phyloP scores from a whole-genome alignment of 2,329 filamentous ascomycete genomes.

The Colletotrichum agaves region DNA sequence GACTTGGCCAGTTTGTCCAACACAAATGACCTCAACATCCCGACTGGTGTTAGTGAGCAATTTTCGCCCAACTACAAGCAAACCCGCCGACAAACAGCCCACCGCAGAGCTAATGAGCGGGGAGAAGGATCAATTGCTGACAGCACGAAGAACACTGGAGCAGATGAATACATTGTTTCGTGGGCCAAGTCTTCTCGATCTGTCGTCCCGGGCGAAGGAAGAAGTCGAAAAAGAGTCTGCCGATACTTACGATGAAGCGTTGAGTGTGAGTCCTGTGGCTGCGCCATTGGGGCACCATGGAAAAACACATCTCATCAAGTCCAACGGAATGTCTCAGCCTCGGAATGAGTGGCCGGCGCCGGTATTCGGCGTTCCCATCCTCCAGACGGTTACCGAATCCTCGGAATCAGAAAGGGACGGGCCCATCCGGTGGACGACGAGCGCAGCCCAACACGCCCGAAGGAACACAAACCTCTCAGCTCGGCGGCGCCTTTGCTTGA shows the following conservation, averaged over 20 bases:
- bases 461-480: constrained; percentile 4
- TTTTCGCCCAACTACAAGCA: background rate
- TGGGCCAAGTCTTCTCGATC: background rate
- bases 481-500: background rate
- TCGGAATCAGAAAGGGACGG: constrained; percentile 18
- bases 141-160: constrained; percentile 12
- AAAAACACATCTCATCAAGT: background rate
- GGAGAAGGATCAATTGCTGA: constrained; percentile 28
- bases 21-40: constrained; percentile 11
- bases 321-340: background rate
- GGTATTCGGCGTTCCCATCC: background rate
- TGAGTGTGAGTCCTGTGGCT: background rate
- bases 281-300: constrained; percentile 2
- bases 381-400: constrained; percentile 10
- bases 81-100: background rate
- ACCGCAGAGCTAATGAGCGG: background rate
- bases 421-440: constrained; percentile 3
- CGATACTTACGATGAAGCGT: background rate
- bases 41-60: background rate
- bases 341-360: background rate
- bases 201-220: background rate
- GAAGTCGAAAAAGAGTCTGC: constrained; percentile 1
- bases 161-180: background rate
- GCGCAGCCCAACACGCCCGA: background rate
- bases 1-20: constrained; percentile 1